Conservation (phyloP, 306 rosid species). For the Oemleria cerasiformis region DNA sequence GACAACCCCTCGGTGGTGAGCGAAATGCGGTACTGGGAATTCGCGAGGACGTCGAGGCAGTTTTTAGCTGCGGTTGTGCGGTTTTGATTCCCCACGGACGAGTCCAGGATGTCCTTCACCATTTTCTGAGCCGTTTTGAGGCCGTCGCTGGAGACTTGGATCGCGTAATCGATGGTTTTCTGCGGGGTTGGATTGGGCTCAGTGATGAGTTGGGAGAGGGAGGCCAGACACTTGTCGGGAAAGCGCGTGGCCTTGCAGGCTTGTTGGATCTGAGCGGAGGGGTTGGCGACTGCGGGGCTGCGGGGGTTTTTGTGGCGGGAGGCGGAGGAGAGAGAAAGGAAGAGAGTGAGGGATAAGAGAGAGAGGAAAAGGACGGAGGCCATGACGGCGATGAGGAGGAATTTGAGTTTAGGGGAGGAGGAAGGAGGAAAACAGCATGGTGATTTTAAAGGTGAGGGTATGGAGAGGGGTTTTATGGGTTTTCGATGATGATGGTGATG, state of each 20-base stretch:
- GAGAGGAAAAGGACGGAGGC: slow-evolving; percentile 45
- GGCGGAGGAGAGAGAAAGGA: slow-evolving; percentile 49
- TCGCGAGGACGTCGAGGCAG: slow-evolving; percentile 48
- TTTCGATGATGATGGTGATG: slow-evolving; percentile 24
- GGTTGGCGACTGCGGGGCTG: neutral
- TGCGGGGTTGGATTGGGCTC: slow-evolving; percentile 34
- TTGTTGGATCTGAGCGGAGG: slow-evolving; percentile 19
- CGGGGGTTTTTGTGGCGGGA: slow-evolving; percentile 11
- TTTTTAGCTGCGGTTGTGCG: slow-evolving; percentile 57
- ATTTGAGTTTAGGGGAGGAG: slow-evolving; percentile 23
- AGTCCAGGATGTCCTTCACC: slow-evolving; percentile 43
- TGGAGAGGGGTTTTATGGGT: slow-evolving; percentile 7
- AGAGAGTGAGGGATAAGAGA: slow-evolving; percentile 36
- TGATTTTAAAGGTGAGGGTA: neutral
- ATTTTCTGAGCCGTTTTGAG: slow-evolving; percentile 53
- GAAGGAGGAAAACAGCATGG: neutral
- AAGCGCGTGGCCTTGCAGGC: slow-evolving; percentile 84
- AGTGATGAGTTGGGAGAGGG: slow-evolving; percentile 29
- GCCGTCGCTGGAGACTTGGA: slow-evolving; percentile 36
- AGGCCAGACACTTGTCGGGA: slow-evolving; percentile 46
- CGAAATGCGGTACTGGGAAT: slow-evolving; percentile 59
- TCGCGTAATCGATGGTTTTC: slow-evolving; percentile 48
- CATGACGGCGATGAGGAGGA: slow-evolving; percentile 53
- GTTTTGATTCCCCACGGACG: slow-evolving; percentile 44
- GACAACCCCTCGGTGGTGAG: slow-evolving; percentile 39